phyloP scores from a whole-genome alignment of 2,329 filamentous ascomycete genomes.

The Fusarium siculi region DNA sequence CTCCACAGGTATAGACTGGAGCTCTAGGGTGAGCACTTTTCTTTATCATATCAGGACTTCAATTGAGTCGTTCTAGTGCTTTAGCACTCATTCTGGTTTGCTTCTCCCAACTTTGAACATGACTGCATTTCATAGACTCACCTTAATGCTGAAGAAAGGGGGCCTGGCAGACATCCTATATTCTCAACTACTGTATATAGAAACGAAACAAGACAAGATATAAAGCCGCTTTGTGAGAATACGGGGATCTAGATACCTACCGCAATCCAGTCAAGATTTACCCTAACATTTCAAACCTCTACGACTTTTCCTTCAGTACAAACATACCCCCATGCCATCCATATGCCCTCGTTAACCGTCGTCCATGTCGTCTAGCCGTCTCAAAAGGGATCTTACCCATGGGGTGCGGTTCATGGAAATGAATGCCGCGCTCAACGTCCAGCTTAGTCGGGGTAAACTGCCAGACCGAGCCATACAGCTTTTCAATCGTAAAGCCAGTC shows the following conservation, averaged over 20 bases:
- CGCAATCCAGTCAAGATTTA: not conserved
- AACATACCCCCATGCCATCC: slow-evolving; percentile 6
- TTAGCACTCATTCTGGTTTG: too few relatives aligned
- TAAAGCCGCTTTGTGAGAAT: rapidly evolving
- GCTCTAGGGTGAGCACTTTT: not conserved
- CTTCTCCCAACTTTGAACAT: not conserved
- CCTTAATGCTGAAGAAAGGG: rapidly evolving
- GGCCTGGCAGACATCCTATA: rapidly evolving
- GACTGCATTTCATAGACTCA: not conserved
- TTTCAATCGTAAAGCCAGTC: not conserved
- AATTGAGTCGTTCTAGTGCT: not conserved
- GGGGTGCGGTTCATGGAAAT: not conserved
- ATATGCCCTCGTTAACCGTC: not conserved
- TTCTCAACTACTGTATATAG: not conserved
- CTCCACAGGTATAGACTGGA: not conserved
- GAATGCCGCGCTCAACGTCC: not conserved
- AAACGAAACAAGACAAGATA: rapidly evolving
- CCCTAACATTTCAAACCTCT: not conserved
- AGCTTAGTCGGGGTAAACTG: not conserved
- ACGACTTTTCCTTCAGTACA: not conserved
- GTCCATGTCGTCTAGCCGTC: not conserved
- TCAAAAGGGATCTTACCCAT: not conserved
- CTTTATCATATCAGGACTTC: not conserved
- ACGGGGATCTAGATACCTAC: not conserved
- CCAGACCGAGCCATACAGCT: slow-evolving; percentile 6